These are phyloP conservation scores for Penicillium fimorum DNA, from an alignment of 495 filamentous ascomycete species.

Conservation along the genomic window DNA sequence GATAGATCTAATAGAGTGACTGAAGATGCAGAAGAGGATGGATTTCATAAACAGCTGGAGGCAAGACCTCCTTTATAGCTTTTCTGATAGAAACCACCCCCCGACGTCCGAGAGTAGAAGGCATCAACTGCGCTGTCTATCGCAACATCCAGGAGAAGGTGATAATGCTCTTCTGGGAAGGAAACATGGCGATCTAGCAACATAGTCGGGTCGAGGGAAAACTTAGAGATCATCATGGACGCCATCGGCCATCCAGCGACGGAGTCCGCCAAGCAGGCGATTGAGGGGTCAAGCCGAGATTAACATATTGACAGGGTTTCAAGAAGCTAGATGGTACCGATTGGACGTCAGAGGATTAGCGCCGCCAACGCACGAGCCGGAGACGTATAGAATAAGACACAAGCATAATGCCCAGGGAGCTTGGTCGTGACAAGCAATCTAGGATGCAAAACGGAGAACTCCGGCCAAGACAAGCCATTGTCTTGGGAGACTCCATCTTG, in stretches of 20 bases:
- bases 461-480: slow-evolving; percentile 17
- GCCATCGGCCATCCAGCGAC: slow-evolving; percentile 28
- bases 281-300: slow-evolving; percentile 7
- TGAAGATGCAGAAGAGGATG: slow-evolving; percentile 15
- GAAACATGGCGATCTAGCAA: slow-evolving; percentile 22
- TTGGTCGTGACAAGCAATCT: slow-evolving; percentile 25
- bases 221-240: slow-evolving; percentile 25
- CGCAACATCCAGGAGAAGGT: slow-evolving; percentile 20
- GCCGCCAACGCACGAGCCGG: slow-evolving; percentile 5
- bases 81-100: slow-evolving; percentile 1
- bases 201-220: slow-evolving; percentile 10
- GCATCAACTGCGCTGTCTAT: slow-evolving; percentile 8
- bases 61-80: slow-evolving; percentile 26
- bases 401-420: slow-evolving; percentile 15
- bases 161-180: slow-evolving; percentile 26
- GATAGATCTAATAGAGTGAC: slow-evolving; percentile 12
- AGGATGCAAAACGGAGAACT: slow-evolving; percentile 21
- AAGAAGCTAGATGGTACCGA: slow-evolving; percentile 5
- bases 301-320: slow-evolving; percentile 11
- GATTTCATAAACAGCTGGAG: slow-evolving; percentile 14
- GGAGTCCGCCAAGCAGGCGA: slow-evolving; percentile 19
- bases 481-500: slow-evolving; percentile 3
- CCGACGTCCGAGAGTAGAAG: not conserved
- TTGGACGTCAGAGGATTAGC: slow-evolving; percentile 19
- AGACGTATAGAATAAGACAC: not conserved